These are phyloP conservation scores for Neurospora sp. DNA, from an alignment of 495 filamentous ascomycete species.

Conservation along the genomic window DNA sequence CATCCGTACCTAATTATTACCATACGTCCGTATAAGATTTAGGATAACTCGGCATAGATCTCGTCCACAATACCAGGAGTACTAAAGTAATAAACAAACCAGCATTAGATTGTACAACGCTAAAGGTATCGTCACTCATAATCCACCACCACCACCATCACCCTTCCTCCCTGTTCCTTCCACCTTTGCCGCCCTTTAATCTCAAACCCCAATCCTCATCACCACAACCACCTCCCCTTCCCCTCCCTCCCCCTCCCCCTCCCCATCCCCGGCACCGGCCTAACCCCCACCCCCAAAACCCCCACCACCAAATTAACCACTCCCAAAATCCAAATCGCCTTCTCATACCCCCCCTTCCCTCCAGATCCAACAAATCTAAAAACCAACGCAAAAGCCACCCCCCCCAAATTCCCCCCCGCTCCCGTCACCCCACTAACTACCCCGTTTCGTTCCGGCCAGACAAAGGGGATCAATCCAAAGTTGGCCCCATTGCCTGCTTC, in stretches of 20 bases:
- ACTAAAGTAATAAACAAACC: no score
- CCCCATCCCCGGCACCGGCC: background rate
- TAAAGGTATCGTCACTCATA: background rate
- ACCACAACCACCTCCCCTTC: background rate
- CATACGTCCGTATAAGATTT: no score
- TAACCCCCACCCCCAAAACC: background rate
- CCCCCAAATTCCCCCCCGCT: conserved; percentile 73
- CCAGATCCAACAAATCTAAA: conserved; percentile 56
- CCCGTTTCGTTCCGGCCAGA: conserved; percentile 58
- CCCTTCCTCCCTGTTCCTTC: background rate
- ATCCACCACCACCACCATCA: background rate
- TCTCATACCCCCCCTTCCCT: conserved; percentile 47
- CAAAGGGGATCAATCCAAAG: conserved; percentile 77
- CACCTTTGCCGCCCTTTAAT: background rate
- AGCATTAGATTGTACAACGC: no score
- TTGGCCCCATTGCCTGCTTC: conserved; percentile 80
- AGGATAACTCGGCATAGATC: no score
- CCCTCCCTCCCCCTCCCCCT: background rate
- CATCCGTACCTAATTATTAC: no score
- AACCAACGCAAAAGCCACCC: conserved; percentile 76
- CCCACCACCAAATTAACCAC: conserved; percentile 55
- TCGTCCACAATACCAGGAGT: no score
- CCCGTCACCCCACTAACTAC: conserved; percentile 71
- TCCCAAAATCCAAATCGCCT: conserved; percentile 73
- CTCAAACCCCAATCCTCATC: background rate